Evolutionary conservation across 306 rosid species (phyloP).

Genomic region (Trifolium subterraneum): DNA sequence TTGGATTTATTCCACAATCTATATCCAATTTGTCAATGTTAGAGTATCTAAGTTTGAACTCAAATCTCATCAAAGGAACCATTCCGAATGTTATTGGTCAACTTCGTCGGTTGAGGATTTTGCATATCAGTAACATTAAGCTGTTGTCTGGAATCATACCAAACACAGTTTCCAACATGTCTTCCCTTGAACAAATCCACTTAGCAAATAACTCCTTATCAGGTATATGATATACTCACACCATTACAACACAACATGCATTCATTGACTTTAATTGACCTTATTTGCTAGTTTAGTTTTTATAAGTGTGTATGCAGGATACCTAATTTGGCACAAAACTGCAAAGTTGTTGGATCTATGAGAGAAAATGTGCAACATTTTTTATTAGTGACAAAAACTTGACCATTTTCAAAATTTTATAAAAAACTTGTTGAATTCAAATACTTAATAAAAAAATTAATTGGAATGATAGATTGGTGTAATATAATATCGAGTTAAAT

Average conservation of each 20-base stretch:
- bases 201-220: neutral
- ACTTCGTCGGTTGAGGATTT: neutral
- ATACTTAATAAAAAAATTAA: too few species aligned
- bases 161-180: neutral
- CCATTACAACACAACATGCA: neutral
- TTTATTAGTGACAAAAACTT: too few species aligned
- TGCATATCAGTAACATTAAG: neutral
- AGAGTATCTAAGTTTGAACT: neutral
- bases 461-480: too few species aligned
- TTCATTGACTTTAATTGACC: too few species aligned
- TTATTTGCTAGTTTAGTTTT: too few species aligned
- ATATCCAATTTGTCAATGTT: conserved; percentile 18
- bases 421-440: too few species aligned
- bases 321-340: too few species aligned
- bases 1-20: neutral
- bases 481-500: too few species aligned
- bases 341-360: too few species aligned
- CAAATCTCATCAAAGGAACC: conserved; percentile 23
- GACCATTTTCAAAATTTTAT: too few species aligned
- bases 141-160: conserved; percentile 21
- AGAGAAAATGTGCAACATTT: too few species aligned
- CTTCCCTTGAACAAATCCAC: conserved; percentile 1
- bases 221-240: conserved; percentile 29
- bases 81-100: conserved; percentile 15
- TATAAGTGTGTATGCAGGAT: too few species aligned